Percentiles rank a stretch among this genome's conserved stretches.
phyloP scores from a whole-genome alignment of 1,284 basidiomycete genomes.

The Vanrija sp. region DNA sequence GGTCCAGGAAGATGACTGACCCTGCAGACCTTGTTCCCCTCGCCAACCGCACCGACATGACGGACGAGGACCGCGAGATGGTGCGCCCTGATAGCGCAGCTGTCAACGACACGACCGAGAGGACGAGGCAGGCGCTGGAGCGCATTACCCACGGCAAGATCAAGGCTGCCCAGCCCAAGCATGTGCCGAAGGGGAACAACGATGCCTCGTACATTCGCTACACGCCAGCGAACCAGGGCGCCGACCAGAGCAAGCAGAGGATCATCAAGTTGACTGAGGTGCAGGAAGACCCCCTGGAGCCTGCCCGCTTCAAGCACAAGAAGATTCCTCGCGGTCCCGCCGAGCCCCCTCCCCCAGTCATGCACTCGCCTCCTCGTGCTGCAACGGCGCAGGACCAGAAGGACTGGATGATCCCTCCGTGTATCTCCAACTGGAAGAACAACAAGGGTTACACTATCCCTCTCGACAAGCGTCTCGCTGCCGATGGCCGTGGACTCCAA shows the following conservation, averaged over 20 bases:
- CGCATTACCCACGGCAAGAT: constrained; percentile 92
- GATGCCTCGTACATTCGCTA: constrained; percentile 88
- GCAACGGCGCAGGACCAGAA: constrained; percentile 96
- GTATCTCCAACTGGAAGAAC: constrained; percentile 99
- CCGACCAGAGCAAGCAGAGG: constrained; percentile 65
- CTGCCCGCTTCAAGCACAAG: constrained; percentile 95
- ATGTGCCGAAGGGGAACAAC: constrained; percentile 65
- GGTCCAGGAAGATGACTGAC: constrained; percentile 6
- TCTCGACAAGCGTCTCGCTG: constrained; percentile 94
- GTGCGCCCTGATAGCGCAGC: constrained; percentile 90
- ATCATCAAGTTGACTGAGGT: constrained; percentile 99
- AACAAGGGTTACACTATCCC: constrained; percentile 99
- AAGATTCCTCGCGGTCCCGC: constrained; percentile 95
- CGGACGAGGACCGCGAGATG: constrained; percentile 68
- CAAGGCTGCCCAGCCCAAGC: constrained; percentile 82
- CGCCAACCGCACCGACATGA: constrained; percentile 79
- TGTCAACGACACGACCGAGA: constrained; percentile 80
- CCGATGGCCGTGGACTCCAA: constrained; percentile 93
- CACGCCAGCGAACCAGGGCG: constrained; percentile 65
- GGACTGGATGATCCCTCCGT: constrained; percentile 99
- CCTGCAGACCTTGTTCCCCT: constrained; percentile 81
- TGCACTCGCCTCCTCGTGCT: constrained; percentile 92
- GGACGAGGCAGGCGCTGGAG: constrained; percentile 85
- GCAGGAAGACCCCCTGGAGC: constrained; percentile 95
- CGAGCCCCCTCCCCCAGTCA: constrained; percentile 93